Conservation (phyloP, 495 filamentous ascomycete species). For the Trichocladium uniseriatum region DNA sequence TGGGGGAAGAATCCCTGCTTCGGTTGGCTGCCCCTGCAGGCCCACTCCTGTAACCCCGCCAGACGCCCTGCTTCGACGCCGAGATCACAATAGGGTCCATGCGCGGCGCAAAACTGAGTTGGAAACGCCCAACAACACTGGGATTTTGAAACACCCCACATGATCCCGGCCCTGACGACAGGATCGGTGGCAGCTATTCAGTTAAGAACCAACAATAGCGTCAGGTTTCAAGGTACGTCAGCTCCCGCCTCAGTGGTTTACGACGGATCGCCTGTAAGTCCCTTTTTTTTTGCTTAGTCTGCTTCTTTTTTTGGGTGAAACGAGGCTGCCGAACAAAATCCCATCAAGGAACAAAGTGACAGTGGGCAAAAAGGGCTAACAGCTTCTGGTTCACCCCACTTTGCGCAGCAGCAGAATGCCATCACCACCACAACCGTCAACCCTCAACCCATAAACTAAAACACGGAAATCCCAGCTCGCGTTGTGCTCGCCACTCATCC, state of each 20-base stretch:
- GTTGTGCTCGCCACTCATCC: background rate
- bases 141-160: constrained; percentile 24
- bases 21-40: no score
- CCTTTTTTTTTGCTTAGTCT: background rate
- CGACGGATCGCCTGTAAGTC: background rate
- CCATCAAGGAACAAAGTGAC: no score
- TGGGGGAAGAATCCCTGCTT: no score
- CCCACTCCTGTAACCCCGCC: no score
- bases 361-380: background rate
- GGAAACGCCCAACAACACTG: constrained; percentile 10
- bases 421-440: constrained; percentile 1
- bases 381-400: constrained; percentile 14
- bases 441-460: background rate
- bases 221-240: constrained; percentile 2
- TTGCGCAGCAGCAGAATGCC: constrained; percentile 10
- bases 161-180: background rate
- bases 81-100: background rate
- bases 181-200: no score
- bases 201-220: background rate
- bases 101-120: constrained; percentile 9
- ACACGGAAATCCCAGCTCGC: background rate
- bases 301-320: constrained; percentile 4
- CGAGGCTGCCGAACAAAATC: background rate
- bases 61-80: no score
- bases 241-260: background rate